phyloP scores from a whole-genome alignment of 2,329 filamentous ascomycete species.

The Thelonectria discophora region DNA sequence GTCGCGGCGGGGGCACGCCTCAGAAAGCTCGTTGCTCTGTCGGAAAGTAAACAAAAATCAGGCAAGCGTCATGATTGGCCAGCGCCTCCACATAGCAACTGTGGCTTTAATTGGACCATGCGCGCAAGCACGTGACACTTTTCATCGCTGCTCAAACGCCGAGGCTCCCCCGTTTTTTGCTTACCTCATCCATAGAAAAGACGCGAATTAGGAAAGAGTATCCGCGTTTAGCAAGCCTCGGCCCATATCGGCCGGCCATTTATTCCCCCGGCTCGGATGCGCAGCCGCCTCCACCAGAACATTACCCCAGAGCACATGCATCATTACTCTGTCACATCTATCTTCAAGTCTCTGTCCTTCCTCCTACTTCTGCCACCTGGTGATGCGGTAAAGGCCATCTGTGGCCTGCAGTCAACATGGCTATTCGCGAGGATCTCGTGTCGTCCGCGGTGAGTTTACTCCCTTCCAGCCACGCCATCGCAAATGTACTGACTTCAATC shows the following conservation, averaged over 20 bases:
- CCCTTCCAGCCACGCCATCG: conserved; percentile 14
- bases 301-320: conserved; percentile 43
- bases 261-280: conserved; percentile 35
- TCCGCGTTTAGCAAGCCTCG: conserved; percentile 43
- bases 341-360: conserved; percentile 26
- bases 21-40: conserved; percentile 49
- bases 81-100: background rate
- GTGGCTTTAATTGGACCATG: background rate
- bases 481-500: conserved; percentile 24
- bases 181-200: conserved; percentile 12
- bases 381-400: conserved; percentile 39
- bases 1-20: conserved; percentile 15
- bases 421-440: conserved; percentile 94
- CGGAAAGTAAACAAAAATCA: conserved; percentile 55
- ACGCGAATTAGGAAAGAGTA: conserved; percentile 13
- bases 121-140: conserved; percentile 39
- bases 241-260: conserved; percentile 42
- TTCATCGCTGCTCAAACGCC: background rate
- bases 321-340: conserved; percentile 33
- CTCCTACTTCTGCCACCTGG: conserved; percentile 23
- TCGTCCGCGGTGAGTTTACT: conserved; percentile 74
- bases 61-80: conserved; percentile 41
- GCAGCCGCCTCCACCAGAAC: conserved; percentile 42
- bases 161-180: conserved; percentile 12
- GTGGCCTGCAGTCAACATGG: conserved; percentile 58